Base-by-base conservation (phyloP, 352 stramenopile genomes). In the Phytophthora palmivora region DNA sequence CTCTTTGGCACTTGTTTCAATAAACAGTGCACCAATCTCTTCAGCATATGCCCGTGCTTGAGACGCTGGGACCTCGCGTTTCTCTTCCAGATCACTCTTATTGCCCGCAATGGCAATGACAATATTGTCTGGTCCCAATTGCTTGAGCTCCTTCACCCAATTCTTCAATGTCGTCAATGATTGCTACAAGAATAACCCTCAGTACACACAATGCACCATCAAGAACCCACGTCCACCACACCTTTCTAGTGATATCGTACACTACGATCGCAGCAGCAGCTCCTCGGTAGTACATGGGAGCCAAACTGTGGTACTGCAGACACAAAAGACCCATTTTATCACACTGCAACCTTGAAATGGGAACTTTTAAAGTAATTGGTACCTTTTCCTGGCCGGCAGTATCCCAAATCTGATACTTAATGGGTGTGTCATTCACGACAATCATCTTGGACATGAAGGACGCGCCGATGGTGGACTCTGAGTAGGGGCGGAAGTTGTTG, bases 321-420 rank as follows among this genome's bases (percentile, higher is more conserved):
- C n/a, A 18, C 12, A 44, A n/a, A n/a, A n/a, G n/a, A n/a, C n/a
- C n/a, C n/a, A n/a, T n/a, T n/a, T n/a, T n/a, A n/a, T n/a, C n/a
- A n/a, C n/a, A n/a, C n/a, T n/a, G n/a, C n/a, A n/a, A n/a, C n/a
- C n/a, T n/a, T n/a, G 15, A 49, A 32, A 70, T 47, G 45, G 30
- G 18, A 45, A 57, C 4, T 4, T n/a, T n/a, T 42, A 9, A 4
- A 45, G n/a, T n/a, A 16, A n/a, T n/a, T n/a, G n/a, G n/a, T 62
- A 91, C 81, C 76, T 95, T 95, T 60, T 99, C 96, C 83, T 99
- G 97, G 14, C 97, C 97, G 30, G 97, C 97, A 12, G 97, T 99
- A 74, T 99, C 97, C 97, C 96, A 99, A 72, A 99, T 99, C 78
- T 99, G 94, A 71, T 98, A 98, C 82, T 98, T 98, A 63, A 97